Percentiles rank a stretch among this genome's conserved stretches.
phyloP scores from a whole-genome alignment of 345 rosid species.

The Salix exigua region DNA sequence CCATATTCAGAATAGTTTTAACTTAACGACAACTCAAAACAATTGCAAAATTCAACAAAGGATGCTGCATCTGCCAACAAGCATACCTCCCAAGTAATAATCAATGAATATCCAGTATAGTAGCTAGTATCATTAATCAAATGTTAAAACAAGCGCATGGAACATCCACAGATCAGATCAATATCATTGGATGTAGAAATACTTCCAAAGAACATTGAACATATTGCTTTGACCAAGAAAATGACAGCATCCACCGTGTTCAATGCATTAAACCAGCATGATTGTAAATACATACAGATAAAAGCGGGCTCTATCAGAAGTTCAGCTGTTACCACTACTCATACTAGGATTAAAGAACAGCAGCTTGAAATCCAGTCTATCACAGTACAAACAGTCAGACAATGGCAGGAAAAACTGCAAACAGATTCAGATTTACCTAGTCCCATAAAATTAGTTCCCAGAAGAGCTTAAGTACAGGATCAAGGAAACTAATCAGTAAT shows the following conservation, averaged over 20 bases:
- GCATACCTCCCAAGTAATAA: background rate
- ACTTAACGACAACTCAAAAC: background rate
- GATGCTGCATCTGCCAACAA: background rate
- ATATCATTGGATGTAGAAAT: background rate
- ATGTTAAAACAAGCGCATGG: background rate
- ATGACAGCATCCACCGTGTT: background rate
- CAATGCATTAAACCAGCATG: background rate
- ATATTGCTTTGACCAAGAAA: background rate
- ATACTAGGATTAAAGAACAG: background rate
- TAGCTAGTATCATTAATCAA: background rate
- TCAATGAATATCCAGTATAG: background rate
- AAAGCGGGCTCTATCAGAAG: background rate
- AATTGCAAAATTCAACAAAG: background rate
- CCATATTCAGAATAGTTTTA: background rate
- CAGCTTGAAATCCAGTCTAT: background rate
- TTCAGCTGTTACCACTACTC: background rate
- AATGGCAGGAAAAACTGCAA: background rate
- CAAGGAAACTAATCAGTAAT: background rate
- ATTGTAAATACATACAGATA: background rate
- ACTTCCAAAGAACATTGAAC: background rate
- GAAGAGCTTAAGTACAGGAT: background rate
- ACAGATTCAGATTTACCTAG: background rate
- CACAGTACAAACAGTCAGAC: background rate
- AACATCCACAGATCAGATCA: background rate
- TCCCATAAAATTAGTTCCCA: background rate